phyloP scores from a whole-genome alignment of 805 yeast species.

The Monosporozyma unispora region DNA sequence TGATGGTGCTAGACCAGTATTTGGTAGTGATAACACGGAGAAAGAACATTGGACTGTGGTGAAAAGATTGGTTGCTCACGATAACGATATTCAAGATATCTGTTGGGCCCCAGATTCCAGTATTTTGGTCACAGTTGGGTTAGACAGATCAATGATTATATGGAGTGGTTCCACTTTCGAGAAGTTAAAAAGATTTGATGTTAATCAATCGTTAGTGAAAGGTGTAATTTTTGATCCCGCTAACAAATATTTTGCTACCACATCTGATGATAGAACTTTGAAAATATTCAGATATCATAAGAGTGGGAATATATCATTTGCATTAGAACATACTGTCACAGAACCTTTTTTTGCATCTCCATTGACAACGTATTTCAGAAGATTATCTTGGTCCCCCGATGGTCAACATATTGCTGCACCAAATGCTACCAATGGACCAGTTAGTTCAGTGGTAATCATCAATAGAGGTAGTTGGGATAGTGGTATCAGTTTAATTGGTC shows the following conservation, averaged over 20 bases:
- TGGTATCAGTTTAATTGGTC: constrained; percentile 68
- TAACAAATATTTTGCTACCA: constrained; percentile 92
- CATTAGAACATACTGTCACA: constrained; percentile 72
- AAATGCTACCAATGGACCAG: constrained; percentile 78
- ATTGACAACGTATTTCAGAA: constrained; percentile 77
- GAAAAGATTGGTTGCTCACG: constrained; percentile 89
- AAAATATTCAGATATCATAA: constrained; percentile 80
- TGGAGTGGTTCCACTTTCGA: constrained; percentile 92
- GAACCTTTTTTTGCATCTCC: constrained; percentile 88
- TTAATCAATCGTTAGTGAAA: constrained; percentile 91
- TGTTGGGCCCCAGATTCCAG: constrained; percentile 97
- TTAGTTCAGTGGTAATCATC: constrained; percentile 61
- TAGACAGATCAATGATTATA: constrained; percentile 84
- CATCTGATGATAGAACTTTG: constrained; percentile 90
- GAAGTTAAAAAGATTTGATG: constrained; percentile 76
- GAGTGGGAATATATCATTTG: constrained; percentile 65
- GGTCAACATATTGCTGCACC: constrained; percentile 83
- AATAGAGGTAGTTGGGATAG: constrained; percentile 76
- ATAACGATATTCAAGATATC: constrained; percentile 93
- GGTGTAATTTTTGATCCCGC: constrained; percentile 98
- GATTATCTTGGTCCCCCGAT: constrained; percentile 87
- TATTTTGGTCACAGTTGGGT: constrained; percentile 84
- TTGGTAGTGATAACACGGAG: constrained; percentile 62
- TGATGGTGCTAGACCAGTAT: constrained; percentile 36
- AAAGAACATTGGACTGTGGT: constrained; percentile 92